Conservation (phyloP, 495 filamentous ascomycete genomes). For the Trichoderma erinaceum region DNA sequence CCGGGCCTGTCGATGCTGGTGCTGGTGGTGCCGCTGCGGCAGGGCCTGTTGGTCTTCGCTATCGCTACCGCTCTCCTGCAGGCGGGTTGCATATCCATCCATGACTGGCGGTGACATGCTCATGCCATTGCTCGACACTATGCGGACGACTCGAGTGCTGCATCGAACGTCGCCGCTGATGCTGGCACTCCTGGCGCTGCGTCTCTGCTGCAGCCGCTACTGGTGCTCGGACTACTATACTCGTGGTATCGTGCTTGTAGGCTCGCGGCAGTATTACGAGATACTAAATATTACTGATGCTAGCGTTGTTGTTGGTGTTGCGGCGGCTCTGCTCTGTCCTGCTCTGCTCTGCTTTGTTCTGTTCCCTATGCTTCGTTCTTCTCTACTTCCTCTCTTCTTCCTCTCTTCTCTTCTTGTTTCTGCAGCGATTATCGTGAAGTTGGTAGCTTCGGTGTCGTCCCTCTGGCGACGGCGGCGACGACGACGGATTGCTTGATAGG, state of each 20-base stretch:
- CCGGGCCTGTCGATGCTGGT: slow-evolving; percentile 6
- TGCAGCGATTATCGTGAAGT: neutral
- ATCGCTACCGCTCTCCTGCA: slow-evolving; percentile 4
- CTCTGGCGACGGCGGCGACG: neutral
- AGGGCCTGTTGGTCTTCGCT: slow-evolving; percentile 7
- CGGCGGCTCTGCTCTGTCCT: neutral
- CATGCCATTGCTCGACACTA: slow-evolving; percentile 15
- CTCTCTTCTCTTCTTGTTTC: too few relatives aligned
- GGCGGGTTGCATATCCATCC: slow-evolving; percentile 13
- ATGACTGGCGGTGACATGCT: slow-evolving; percentile 16
- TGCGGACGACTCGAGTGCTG: slow-evolving; percentile 1
- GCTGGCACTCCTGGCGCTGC: neutral
- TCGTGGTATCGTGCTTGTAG: neutral
- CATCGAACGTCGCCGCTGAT: slow-evolving; percentile 1
- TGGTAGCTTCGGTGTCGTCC: neutral
- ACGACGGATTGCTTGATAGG: neutral
- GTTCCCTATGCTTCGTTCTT: neutral
- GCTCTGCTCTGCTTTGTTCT: too few relatives aligned
- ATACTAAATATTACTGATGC: neutral
- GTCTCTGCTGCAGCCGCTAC: neutral
- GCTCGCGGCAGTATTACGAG: neutral
- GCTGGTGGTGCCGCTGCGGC: slow-evolving; percentile 12
- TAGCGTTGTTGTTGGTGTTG: neutral
- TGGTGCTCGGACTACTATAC: neutral
- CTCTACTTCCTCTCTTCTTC: too few relatives aligned